These are phyloP conservation scores for Colletotrichum musae DNA, from an alignment of 2,329 filamentous ascomycete genomes.

Conservation along the genomic window DNA sequence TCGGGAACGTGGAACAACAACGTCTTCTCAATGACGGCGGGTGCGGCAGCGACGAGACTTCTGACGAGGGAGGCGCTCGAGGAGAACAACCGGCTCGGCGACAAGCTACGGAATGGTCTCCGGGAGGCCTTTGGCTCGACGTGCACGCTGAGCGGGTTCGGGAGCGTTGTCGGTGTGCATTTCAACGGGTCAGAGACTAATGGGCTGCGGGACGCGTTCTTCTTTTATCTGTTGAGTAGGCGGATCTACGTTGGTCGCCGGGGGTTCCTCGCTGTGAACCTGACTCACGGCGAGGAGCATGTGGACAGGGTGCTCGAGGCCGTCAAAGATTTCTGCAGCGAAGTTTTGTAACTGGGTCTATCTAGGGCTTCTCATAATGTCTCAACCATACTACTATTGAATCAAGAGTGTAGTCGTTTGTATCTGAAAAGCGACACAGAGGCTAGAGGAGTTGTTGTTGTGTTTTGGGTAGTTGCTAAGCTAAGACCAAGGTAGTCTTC, in stretches of 20 bases:
- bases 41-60: conserved; percentile 36
- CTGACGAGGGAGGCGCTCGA: conserved; percentile 34
- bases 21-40: conserved; percentile 42
- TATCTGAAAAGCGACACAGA: not conserved
- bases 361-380: not conserved
- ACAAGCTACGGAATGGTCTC: conserved; percentile 24
- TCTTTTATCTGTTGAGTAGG: conserved; percentile 36
- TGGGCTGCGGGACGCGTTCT: conserved; percentile 29
- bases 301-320: not conserved
- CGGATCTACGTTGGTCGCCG: conserved; percentile 38
- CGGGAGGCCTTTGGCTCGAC: conserved; percentile 20
- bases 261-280: conserved; percentile 37
- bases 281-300: conserved; percentile 38
- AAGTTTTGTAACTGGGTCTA: conserved; percentile 16
- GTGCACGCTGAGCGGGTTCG: conserved; percentile 31
- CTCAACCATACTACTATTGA: too few species aligned
- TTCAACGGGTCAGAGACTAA: conserved; percentile 27
- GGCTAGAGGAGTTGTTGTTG: not conserved
- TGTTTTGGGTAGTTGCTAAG: too few species aligned
- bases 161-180: conserved; percentile 35
- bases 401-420: not conserved
- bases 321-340: conserved; percentile 20
- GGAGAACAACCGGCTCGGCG: conserved; percentile 25
- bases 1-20: conserved; percentile 43
- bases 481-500: too few species aligned